Conservation (phyloP, 805 yeast genomes). For the Candida michaelii region DNA sequence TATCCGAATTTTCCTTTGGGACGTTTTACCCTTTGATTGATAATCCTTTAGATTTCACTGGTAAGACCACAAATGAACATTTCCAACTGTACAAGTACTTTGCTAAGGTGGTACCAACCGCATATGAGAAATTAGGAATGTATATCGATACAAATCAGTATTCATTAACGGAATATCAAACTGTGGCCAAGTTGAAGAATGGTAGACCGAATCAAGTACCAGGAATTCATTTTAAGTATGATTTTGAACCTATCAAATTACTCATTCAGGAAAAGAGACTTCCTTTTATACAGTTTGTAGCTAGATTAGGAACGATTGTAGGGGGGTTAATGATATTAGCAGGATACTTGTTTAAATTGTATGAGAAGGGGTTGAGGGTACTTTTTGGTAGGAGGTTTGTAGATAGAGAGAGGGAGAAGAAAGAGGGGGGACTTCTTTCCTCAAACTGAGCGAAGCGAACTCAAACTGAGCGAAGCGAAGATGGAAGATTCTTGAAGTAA, state of each 20-base stretch:
- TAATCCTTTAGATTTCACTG: slow-evolving; percentile 85
- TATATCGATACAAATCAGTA: slow-evolving; percentile 82
- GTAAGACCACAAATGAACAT: slow-evolving; percentile 50
- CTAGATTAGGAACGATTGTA: slow-evolving; percentile 73
- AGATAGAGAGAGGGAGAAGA: slow-evolving; percentile 48
- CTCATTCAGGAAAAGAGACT: slow-evolving; percentile 68
- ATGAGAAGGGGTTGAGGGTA: slow-evolving; percentile 54
- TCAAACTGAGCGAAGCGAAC: no score
- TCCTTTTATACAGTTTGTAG: slow-evolving; percentile 73
- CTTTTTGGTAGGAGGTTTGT: slow-evolving; percentile 59
- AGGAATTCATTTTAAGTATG: slow-evolving; percentile 80
- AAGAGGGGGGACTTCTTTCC: slow-evolving; percentile 36
- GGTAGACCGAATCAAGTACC: slow-evolving; percentile 47
- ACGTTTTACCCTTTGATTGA: slow-evolving; percentile 80
- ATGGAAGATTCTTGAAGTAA: no score
- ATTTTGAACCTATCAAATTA: slow-evolving; percentile 84
- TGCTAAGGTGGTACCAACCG: slow-evolving; percentile 81
- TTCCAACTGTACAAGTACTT: slow-evolving; percentile 61
- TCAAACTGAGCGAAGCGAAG: no score
- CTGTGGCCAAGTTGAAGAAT: slow-evolving; percentile 14
- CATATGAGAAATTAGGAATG: slow-evolving; percentile 68
- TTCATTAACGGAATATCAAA: slow-evolving; percentile 59
- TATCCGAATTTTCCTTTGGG: slow-evolving; percentile 88
- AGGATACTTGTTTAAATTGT: slow-evolving; percentile 59
- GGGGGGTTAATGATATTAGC: slow-evolving; percentile 79